A percentile compares a stretch with the other conserved stretches of the same genome.
These are phyloP conservation scores for Penicillium sp. DNA, from an alignment of 2,329 filamentous ascomycete species.

Conservation along the genomic window DNA sequence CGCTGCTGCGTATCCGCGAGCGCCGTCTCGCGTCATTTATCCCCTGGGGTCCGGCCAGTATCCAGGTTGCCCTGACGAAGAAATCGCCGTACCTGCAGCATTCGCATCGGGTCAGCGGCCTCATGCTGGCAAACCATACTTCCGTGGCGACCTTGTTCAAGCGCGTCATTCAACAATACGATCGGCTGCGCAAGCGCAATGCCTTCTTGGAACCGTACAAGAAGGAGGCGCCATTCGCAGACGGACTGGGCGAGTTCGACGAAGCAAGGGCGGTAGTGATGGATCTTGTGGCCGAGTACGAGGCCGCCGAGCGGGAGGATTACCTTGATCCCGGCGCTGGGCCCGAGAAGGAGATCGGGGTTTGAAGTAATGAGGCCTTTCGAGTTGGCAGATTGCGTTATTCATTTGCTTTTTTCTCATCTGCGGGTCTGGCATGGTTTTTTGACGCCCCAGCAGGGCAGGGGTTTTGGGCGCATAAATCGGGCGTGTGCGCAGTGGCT, in stretches of 20 bases:
- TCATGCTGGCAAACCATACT: slow-evolving; percentile 98
- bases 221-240: slow-evolving; percentile 88
- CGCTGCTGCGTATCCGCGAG: slow-evolving; percentile 90
- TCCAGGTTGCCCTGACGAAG: slow-evolving; percentile 95
- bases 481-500: slow-evolving; percentile 16
- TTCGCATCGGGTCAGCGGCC: slow-evolving; percentile 88
- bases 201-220: slow-evolving; percentile 97
- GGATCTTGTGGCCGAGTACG: slow-evolving; percentile 91
- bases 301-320: slow-evolving; percentile 86
- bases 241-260: slow-evolving; percentile 92
- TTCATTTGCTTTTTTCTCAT: neutral
- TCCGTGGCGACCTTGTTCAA: slow-evolving; percentile 97
- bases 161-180: slow-evolving; percentile 88
- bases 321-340: slow-evolving; percentile 77
- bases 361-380: slow-evolving; percentile 13
- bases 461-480: slow-evolving; percentile 25
- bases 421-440: neutral
- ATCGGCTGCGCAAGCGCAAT: slow-evolving; percentile 91
- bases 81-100: slow-evolving; percentile 95
- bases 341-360: slow-evolving; percentile 39
- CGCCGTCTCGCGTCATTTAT: slow-evolving; percentile 94
- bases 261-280: slow-evolving; percentile 89
- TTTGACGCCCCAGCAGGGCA: slow-evolving; percentile 17
- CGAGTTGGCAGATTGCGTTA: neutral
- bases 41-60: slow-evolving; percentile 96